A percentile compares a stretch with the other conserved stretches of the same genome.
Evolutionary conservation across 495 filamentous ascomycete species (phyloP).

Genomic region (Trypethelium eluteriae): DNA sequence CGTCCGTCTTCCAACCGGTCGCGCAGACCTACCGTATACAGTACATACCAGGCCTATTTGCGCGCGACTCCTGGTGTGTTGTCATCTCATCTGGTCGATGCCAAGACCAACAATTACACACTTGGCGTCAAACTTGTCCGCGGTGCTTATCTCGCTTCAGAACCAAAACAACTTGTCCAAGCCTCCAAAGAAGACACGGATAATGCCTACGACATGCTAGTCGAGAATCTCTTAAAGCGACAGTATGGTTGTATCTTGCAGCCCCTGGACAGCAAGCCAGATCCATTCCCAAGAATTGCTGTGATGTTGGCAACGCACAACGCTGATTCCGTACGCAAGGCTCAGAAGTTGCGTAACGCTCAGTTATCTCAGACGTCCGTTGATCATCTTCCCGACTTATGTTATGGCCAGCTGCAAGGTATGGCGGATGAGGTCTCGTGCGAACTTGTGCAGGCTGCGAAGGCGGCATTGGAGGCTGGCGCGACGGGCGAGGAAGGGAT

Average conservation of each 20-base stretch:
- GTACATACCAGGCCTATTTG: slow-evolving; percentile 79
- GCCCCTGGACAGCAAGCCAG: slow-evolving; percentile 30
- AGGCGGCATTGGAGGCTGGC: slow-evolving; percentile 18
- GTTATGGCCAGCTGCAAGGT: slow-evolving; percentile 86
- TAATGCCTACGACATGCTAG: slow-evolving; percentile 53
- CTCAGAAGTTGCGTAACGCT: slow-evolving; percentile 50
- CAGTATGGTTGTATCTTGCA: slow-evolving; percentile 47
- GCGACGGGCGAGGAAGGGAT: slow-evolving; percentile 20
- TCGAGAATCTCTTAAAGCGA: slow-evolving; percentile 46
- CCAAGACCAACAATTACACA: slow-evolving; percentile 61
- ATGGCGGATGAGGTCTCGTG: slow-evolving; percentile 96
- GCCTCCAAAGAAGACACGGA: slow-evolving; percentile 79
- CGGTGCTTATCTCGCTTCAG: slow-evolving; percentile 78
- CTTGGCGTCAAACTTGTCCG: slow-evolving; percentile 88
- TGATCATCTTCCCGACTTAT: slow-evolving; percentile 49
- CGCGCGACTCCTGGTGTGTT: slow-evolving; percentile 60
- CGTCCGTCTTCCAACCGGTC: slow-evolving; percentile 42
- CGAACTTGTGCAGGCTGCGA: slow-evolving; percentile 57
- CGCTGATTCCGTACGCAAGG: slow-evolving; percentile 65
- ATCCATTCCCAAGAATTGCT: slow-evolving; percentile 52
- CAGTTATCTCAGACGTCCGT: slow-evolving; percentile 38
- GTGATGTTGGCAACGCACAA: slow-evolving; percentile 91
- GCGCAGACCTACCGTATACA: slow-evolving; percentile 57
- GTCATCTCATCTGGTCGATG: slow-evolving; percentile 56
- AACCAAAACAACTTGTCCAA: slow-evolving; percentile 71